Evolutionary conservation across 257 asterid species (phyloP).

Genomic region (Solanum arcanum): DNA sequence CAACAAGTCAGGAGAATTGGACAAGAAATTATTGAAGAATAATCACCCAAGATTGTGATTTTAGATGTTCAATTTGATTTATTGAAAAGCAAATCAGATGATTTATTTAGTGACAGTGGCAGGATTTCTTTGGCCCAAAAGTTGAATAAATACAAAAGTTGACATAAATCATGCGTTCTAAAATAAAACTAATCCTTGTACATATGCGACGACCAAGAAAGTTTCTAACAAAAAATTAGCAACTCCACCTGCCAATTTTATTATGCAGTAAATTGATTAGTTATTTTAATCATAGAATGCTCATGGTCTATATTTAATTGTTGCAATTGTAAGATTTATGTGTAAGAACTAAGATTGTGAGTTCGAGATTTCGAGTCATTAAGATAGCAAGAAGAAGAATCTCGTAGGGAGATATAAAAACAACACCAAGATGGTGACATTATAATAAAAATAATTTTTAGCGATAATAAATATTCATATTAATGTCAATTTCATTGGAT

Average conservation of each 20-base stretch:
- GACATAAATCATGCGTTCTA: not conserved
- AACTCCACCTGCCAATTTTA: not conserved
- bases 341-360: too few relatives aligned
- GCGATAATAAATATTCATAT: too few relatives aligned
- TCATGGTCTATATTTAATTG: not conserved
- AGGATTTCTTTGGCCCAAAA: not conserved
- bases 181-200: not conserved
- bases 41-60: not conserved
- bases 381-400: too few relatives aligned
- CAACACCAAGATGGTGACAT: too few relatives aligned
- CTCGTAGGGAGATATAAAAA: too few relatives aligned
- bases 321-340: not conserved
- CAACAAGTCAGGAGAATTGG: not conserved
- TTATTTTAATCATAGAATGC: not conserved
- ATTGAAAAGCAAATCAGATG: not conserved
- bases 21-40: not conserved
- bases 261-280: not conserved
- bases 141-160: not conserved
- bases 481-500: too few relatives aligned
- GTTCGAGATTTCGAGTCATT: too few relatives aligned
- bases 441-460: too few relatives aligned
- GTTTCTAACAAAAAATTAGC: not conserved
- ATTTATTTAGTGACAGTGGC: not conserved
- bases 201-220: not conserved
- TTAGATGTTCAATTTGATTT: not conserved